These are phyloP conservation scores for Barnettozyma vustinii DNA, from an alignment of 805 yeast species.

Conservation along the genomic window DNA sequence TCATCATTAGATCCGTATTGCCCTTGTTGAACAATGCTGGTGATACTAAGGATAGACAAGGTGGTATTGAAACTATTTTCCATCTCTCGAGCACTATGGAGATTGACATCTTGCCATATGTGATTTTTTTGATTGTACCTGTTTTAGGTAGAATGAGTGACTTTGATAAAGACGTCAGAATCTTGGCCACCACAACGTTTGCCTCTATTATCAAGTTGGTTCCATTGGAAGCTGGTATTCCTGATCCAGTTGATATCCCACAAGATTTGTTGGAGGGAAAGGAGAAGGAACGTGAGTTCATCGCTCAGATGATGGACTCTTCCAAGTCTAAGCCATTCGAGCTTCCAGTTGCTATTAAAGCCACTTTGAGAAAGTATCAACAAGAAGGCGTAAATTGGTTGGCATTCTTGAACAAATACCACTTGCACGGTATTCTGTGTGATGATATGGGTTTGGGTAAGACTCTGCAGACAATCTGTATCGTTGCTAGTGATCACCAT, in stretches of 20 bases:
- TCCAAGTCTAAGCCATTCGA: slow-evolving; percentile 81
- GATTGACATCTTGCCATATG: slow-evolving; percentile 82
- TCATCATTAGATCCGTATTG: slow-evolving; percentile 67
- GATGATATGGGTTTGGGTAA: slow-evolving; percentile 99
- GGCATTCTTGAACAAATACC: slow-evolving; percentile 90
- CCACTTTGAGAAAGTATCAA: slow-evolving; percentile 89
- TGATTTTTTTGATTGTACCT: slow-evolving; percentile 93
- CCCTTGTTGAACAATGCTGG: slow-evolving; percentile 80
- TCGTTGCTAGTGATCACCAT: slow-evolving; percentile 93
- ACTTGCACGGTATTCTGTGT: slow-evolving; percentile 93
- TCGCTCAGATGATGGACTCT: slow-evolving; percentile 97
- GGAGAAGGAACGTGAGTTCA: slow-evolving; percentile 89
- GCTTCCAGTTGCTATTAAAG: slow-evolving; percentile 86
- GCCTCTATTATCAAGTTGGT: slow-evolving; percentile 93
- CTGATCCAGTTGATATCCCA: slow-evolving; percentile 92
- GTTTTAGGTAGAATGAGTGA: slow-evolving; percentile 98
- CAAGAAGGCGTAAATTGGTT: slow-evolving; percentile 99
- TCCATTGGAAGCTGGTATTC: slow-evolving; percentile 95
- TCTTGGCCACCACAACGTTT: slow-evolving; percentile 90
- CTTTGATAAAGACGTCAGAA: slow-evolving; percentile 79
- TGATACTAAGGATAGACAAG: slow-evolving; percentile 71
- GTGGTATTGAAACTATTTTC: slow-evolving; percentile 87
- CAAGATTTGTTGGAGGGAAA: slow-evolving; percentile 77
- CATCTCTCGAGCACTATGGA: slow-evolving; percentile 87
- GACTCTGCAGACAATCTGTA: slow-evolving; percentile 94